These are phyloP conservation scores for Cercis canadensis DNA, from an alignment of 306 rosid species.

Conservation along the genomic window DNA sequence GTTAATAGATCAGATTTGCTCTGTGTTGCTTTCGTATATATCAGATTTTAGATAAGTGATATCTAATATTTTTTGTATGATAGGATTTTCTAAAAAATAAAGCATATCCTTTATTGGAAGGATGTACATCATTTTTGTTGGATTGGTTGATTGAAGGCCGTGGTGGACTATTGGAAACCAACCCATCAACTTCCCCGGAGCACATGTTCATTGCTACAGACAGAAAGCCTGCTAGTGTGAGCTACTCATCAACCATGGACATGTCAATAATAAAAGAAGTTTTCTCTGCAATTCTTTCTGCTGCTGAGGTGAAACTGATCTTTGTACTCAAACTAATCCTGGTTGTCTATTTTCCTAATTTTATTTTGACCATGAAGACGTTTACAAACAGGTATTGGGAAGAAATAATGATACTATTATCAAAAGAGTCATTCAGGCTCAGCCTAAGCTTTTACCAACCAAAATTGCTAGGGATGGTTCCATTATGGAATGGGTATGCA, in stretches of 20 bases:
- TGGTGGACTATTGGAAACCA: slow-evolving; percentile 82
- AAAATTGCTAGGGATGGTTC: slow-evolving; percentile 88
- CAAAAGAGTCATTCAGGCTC: slow-evolving; percentile 61
- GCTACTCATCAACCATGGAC: slow-evolving; percentile 99
- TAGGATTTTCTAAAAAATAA: slow-evolving; percentile 84
- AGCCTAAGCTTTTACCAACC: slow-evolving; percentile 68
- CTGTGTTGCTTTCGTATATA: too few relatives aligned
- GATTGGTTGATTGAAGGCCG: slow-evolving; percentile 95
- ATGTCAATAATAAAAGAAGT: slow-evolving; percentile 85
- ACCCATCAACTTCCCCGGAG: slow-evolving; percentile 98
- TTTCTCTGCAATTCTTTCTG: slow-evolving; percentile 70
- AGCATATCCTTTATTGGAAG: slow-evolving; percentile 97
- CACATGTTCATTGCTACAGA: slow-evolving; percentile 91
- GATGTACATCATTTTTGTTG: slow-evolving; percentile 87
- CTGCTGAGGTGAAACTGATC: slow-evolving; percentile 77
- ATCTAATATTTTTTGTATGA: slow-evolving; percentile 39
- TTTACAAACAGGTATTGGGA: slow-evolving; percentile 68
- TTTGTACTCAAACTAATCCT: slow-evolving; percentile 22
- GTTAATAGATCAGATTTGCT: too few relatives aligned
- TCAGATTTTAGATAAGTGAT: slow-evolving; percentile 18
- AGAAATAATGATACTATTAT: slow-evolving; percentile 65
- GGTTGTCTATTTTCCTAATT: slow-evolving; percentile 14
- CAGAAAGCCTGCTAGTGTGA: slow-evolving; percentile 86
- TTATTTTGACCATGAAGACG: slow-evolving; percentile 28
- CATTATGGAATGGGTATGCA: slow-evolving; percentile 91